Conservation (phyloP, 768 basidiomycete species). For the Trametes cinnabarina region DNA sequence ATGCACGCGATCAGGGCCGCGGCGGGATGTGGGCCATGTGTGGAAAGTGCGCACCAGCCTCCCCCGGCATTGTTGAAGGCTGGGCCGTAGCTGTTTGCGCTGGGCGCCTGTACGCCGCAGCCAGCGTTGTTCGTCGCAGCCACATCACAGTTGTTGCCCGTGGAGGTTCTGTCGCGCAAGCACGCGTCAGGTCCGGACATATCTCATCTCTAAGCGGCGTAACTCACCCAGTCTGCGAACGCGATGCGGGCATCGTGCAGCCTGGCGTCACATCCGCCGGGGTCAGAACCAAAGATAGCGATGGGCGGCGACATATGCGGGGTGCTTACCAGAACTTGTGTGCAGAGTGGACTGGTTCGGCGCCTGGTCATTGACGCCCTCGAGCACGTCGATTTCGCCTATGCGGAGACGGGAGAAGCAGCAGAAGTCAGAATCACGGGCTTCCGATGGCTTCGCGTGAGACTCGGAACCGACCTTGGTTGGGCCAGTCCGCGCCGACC, state of each 20-base stretch:
- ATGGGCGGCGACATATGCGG: slow-evolving; percentile 41
- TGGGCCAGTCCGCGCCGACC: slow-evolving; percentile 47
- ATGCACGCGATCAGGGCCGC: neutral
- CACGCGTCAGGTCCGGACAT: neutral
- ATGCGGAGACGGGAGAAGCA: slow-evolving; percentile 42
- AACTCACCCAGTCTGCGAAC: slow-evolving; percentile 45
- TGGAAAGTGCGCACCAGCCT: slow-evolving; percentile 41
- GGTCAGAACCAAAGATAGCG: slow-evolving; percentile 34
- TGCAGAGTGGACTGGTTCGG: slow-evolving; percentile 56
- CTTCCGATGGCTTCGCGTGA: neutral
- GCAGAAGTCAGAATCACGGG: slow-evolving; percentile 1
- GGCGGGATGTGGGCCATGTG: neutral
- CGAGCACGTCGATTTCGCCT: slow-evolving; percentile 55
- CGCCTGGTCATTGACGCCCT: slow-evolving; percentile 55
- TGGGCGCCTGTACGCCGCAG: slow-evolving; percentile 47
- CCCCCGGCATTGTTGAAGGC: slow-evolving; percentile 59
- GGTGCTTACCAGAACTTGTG: slow-evolving; percentile 47
- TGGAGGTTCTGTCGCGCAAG: slow-evolving; percentile 4
- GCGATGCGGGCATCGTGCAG: slow-evolving; percentile 52
- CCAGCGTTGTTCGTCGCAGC: slow-evolving; percentile 49
- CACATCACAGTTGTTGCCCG: slow-evolving; percentile 43
- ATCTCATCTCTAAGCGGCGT: neutral
- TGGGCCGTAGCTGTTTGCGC: slow-evolving; percentile 51
- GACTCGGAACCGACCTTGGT: slow-evolving; percentile 30
- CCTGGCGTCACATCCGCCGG: slow-evolving; percentile 18